These are phyloP conservation scores for Boletellus deceptivus DNA, from an alignment of 1,284 basidiomycete species.

Conservation along the genomic window DNA sequence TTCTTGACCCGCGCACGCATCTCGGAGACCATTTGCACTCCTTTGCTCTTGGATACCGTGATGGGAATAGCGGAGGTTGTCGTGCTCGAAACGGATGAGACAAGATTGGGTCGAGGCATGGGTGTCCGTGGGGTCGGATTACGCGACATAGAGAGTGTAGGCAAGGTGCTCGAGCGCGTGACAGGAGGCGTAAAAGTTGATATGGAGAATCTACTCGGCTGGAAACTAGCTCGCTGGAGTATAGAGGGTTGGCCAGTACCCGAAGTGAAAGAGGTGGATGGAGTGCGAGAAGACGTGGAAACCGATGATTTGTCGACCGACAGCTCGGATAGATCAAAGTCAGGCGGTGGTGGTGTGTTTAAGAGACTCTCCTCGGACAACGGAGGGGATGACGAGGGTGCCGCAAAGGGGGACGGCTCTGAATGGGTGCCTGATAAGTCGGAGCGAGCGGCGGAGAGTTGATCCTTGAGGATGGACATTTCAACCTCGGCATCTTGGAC, in stretches of 20 bases:
- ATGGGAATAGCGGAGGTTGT: conserved; percentile 31
- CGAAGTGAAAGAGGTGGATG: conserved; percentile 39
- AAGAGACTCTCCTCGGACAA: conserved; percentile 47
- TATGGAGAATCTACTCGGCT: conserved; percentile 42
- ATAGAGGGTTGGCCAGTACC: conserved; percentile 45
- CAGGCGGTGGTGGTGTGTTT: conserved; percentile 53
- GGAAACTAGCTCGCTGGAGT: conserved; percentile 51
- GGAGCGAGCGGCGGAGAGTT: conserved; percentile 47
- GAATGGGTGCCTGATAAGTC: conserved; percentile 27
- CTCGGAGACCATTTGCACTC: conserved; percentile 86
- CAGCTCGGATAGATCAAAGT: conserved; percentile 62
- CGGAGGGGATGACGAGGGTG: conserved; percentile 21
- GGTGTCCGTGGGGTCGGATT: conserved; percentile 47
- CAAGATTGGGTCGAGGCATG: conserved; percentile 43
- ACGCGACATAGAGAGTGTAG: conserved; percentile 46
- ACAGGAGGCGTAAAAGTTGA: conserved; percentile 46
- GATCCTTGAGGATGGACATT: conserved; percentile 78
- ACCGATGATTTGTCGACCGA: conserved; percentile 41
- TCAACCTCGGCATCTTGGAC: conserved; percentile 80
- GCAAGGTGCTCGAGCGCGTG: conserved; percentile 57
- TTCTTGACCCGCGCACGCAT: conserved; percentile 79
- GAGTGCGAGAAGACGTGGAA: conserved; percentile 30
- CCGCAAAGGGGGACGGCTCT: conserved; percentile 28
- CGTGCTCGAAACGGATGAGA: conserved; percentile 43
- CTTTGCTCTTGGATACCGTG: conserved; percentile 64